Conservation (phyloP, 805 yeast species). For the Komagataella phaffii region DNA sequence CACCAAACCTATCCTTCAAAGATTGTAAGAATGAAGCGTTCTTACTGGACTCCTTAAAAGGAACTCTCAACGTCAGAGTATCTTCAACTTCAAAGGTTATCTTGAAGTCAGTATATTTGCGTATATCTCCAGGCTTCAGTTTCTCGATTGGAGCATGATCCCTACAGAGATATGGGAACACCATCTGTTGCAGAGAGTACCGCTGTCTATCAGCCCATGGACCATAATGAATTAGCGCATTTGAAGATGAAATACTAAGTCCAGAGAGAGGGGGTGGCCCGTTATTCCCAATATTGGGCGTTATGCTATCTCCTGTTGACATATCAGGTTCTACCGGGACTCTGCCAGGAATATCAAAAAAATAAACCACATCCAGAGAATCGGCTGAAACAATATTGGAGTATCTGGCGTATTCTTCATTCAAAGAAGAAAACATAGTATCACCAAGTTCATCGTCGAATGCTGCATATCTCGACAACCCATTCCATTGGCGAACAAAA, state of each 20-base stretch:
- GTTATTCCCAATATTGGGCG: slow-evolving; percentile 42
- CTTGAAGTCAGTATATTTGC: slow-evolving; percentile 46
- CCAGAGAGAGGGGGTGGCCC: slow-evolving; percentile 51
- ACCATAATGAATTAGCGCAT: slow-evolving; percentile 70
- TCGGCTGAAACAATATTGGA: slow-evolving; percentile 57
- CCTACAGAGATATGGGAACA: slow-evolving; percentile 55
- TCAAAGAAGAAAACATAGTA: slow-evolving; percentile 20
- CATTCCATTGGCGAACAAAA: slow-evolving; percentile 47
- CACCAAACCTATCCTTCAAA: not conserved
- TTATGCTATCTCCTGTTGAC: slow-evolving; percentile 16
- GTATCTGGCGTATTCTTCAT: slow-evolving; percentile 73
- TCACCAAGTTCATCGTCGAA: slow-evolving; percentile 20
- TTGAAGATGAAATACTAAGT: slow-evolving; percentile 39
- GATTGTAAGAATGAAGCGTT: slow-evolving; percentile 29
- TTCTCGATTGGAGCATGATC: slow-evolving; percentile 30
- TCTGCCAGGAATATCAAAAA: slow-evolving; percentile 60
- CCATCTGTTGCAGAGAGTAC: slow-evolving; percentile 41
- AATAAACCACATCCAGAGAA: slow-evolving; percentile 38
- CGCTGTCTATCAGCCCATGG: slow-evolving; percentile 94
- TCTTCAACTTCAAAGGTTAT: slow-evolving; percentile 46
- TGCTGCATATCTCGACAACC: slow-evolving; percentile 57
- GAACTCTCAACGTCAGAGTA: slow-evolving; percentile 58
- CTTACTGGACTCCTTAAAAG: slow-evolving; percentile 76
- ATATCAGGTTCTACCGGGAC: slow-evolving; percentile 14
- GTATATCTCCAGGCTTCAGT: slow-evolving; percentile 30